A percentile compares a stretch with the other conserved stretches of the same genome.
Conservation (phyloP, 257 asterid species). For the Lantana camara region DNA sequence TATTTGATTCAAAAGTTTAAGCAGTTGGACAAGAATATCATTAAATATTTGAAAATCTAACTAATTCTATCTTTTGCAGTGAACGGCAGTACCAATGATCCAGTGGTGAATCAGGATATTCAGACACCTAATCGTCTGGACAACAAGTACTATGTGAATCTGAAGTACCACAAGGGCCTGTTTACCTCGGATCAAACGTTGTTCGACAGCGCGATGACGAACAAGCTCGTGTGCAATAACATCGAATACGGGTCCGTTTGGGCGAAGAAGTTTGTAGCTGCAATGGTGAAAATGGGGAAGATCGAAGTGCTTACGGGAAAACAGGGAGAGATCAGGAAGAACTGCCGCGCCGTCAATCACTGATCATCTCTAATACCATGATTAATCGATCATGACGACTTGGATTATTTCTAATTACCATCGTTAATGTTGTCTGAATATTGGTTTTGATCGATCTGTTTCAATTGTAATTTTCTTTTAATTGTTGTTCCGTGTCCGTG, state of each 20-base stretch:
- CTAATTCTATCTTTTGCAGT: too few relatives aligned
- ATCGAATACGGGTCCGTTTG: slow-evolving; percentile 27
- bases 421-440: too few relatives aligned
- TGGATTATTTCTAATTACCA: too few relatives aligned
- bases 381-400: too few relatives aligned
- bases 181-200: slow-evolving; percentile 47
- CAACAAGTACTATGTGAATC: slow-evolving; percentile 35
- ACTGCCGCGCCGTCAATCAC: slow-evolving; percentile 41
- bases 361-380: too few relatives aligned
- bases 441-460: too few relatives aligned
- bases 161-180: slow-evolving; percentile 34
- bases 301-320: slow-evolving; percentile 43
- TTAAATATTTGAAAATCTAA: too few relatives aligned
- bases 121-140: slow-evolving; percentile 35
- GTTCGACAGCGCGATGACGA: slow-evolving; percentile 35
- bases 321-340: slow-evolving; percentile 50
- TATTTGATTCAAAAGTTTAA: too few relatives aligned
- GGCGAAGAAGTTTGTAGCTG: slow-evolving; percentile 43
- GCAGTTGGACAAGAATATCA: too few relatives aligned
- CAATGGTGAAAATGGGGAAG: slow-evolving; percentile 50
- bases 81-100: slow-evolving; percentile 31
- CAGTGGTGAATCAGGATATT: slow-evolving; percentile 31
- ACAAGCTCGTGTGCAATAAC: slow-evolving; percentile 35
- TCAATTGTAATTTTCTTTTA: too few relatives aligned
- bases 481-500: neutral